A percentile compares a stretch with the other conserved stretches of the same genome.
phyloP scores from a whole-genome alignment of 371 early-diverging fungal genomes.

The Entomophthora muscae region DNA sequence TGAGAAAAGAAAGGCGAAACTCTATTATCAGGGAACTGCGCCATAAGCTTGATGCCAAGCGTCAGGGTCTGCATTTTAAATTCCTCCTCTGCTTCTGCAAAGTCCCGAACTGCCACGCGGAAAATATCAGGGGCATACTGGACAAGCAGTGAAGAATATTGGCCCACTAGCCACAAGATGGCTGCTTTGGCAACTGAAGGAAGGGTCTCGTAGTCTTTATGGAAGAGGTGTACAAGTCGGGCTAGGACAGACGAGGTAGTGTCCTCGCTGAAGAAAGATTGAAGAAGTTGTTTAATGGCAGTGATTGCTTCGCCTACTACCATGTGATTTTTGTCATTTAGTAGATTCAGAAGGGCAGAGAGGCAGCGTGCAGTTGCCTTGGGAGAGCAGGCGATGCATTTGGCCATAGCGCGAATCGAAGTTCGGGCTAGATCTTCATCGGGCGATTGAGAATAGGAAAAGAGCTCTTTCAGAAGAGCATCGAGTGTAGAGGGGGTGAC shows the following conservation, averaged over 20 bases:
- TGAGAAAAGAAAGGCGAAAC: slow-evolving; percentile 43
- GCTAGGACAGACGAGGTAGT: slow-evolving; percentile 18
- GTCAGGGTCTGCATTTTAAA: slow-evolving; percentile 69
- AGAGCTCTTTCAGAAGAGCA: slow-evolving; percentile 22
- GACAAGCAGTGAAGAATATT: slow-evolving; percentile 35
- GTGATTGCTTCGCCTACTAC: slow-evolving; percentile 64
- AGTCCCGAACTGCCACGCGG: slow-evolving; percentile 51
- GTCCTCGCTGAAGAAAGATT: slow-evolving; percentile 26
- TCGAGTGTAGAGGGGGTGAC: slow-evolving; percentile 14
- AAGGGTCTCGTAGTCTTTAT: slow-evolving; percentile 40
- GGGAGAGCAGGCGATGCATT: slow-evolving; percentile 41
- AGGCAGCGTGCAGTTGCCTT: slow-evolving; percentile 37
- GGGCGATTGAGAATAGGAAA: slow-evolving; percentile 17
- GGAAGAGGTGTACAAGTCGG: slow-evolving; percentile 42
- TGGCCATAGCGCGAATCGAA: slow-evolving; percentile 53
- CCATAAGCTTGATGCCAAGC: slow-evolving; percentile 49
- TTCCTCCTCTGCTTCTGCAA: slow-evolving; percentile 39
- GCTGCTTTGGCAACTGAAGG: slow-evolving; percentile 52
- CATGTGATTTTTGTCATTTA: slow-evolving; percentile 46
- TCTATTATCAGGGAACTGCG: slow-evolving; percentile 22
- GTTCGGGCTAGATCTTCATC: slow-evolving; percentile 48
- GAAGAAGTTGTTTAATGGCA: slow-evolving; percentile 51
- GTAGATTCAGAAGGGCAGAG: slow-evolving; percentile 37
- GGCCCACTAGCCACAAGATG: slow-evolving; percentile 73
- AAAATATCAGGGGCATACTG: slow-evolving; percentile 67